These are phyloP conservation scores for Thraustochytrium striatum DNA, from an alignment of 352 stramenopile genomes.

Conservation along the genomic window DNA sequence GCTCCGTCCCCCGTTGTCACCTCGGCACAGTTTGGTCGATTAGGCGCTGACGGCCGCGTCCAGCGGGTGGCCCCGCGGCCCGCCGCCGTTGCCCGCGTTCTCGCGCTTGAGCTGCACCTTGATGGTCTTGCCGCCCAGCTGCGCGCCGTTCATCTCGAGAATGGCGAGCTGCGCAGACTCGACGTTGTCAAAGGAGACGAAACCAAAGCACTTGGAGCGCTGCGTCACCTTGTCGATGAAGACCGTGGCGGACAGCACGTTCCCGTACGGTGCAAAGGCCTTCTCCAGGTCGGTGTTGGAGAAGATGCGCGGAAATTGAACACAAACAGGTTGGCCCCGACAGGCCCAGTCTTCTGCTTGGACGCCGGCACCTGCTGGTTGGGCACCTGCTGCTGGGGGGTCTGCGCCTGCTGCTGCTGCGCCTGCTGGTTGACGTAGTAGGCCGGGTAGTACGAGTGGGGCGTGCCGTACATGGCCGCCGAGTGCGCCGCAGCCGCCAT, in stretches of 20 bases:
- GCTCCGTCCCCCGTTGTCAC: too few species aligned
- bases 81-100: slow-evolving; percentile 51
- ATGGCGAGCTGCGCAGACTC: slow-evolving; percentile 85
- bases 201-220: slow-evolving; percentile 85
- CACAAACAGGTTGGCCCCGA: slow-evolving; percentile 94
- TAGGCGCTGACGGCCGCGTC: slow-evolving; percentile 7
- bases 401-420: slow-evolving; percentile 20
- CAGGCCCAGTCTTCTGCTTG: slow-evolving; percentile 63
- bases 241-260: slow-evolving; percentile 89
- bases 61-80: background rate
- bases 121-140: slow-evolving; percentile 90
- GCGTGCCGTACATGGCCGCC: too few species aligned
- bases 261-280: slow-evolving; percentile 89
- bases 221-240: slow-evolving; percentile 94
- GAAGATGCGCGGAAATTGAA: slow-evolving; percentile 97
- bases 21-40: too few species aligned
- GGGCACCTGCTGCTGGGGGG: background rate
- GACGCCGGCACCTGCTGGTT: background rate
- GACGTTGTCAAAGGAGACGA: slow-evolving; percentile 90
- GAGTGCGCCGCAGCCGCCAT: too few species aligned
- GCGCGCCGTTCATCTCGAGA: slow-evolving; percentile 89
- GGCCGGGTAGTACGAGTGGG: too few species aligned
- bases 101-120: slow-evolving; percentile 93
- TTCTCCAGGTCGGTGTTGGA: slow-evolving; percentile 94
- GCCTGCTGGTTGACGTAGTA: too few species aligned